These are phyloP conservation scores for Fusarium clavum DNA, from an alignment of 2,329 filamentous ascomycete species.

Conservation along the genomic window DNA sequence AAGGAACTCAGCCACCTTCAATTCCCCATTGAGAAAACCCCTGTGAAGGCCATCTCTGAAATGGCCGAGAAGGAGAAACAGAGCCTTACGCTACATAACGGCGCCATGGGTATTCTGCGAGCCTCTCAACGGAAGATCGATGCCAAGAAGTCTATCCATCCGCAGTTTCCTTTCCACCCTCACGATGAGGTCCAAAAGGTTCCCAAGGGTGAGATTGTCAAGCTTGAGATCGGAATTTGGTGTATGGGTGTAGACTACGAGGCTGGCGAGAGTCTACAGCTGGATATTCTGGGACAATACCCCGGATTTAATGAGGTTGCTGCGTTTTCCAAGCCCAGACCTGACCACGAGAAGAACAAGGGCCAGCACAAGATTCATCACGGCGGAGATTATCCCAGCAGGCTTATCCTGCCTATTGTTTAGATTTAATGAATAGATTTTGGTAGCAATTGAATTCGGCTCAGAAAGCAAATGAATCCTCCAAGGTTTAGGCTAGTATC, in stretches of 20 bases:
- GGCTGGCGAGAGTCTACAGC: background rate
- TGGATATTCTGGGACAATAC: slow-evolving; percentile 22
- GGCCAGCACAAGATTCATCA: slow-evolving; percentile 31
- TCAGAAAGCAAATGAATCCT: slow-evolving; percentile 65
- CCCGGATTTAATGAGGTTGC: slow-evolving; percentile 14
- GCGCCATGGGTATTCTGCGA: slow-evolving; percentile 13
- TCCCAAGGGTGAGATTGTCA: slow-evolving; percentile 20
- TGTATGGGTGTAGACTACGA: slow-evolving; percentile 24
- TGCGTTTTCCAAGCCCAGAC: slow-evolving; percentile 20
- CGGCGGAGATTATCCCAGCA: slow-evolving; percentile 33
- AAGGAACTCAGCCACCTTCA: slow-evolving; percentile 22
- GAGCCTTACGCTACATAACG: slow-evolving; percentile 20
- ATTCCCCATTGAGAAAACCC: slow-evolving; percentile 21
- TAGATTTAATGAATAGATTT: background rate
- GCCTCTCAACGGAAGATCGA: slow-evolving; percentile 22
- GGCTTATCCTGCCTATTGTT: slow-evolving; percentile 36
- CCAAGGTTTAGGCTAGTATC: background rate
- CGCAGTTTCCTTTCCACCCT: slow-evolving; percentile 19
- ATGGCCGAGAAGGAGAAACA: slow-evolving; percentile 18
- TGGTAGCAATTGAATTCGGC: background rate
- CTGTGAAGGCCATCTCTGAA: background rate
- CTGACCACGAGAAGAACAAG: slow-evolving; percentile 19
- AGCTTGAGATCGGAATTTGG: slow-evolving; percentile 25
- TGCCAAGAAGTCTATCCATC: slow-evolving; percentile 2
- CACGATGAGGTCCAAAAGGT: slow-evolving; percentile 18